These are phyloP conservation scores for Phytophthora lateralis DNA, from an alignment of 352 stramenopile genomes.

Conservation along the genomic window DNA sequence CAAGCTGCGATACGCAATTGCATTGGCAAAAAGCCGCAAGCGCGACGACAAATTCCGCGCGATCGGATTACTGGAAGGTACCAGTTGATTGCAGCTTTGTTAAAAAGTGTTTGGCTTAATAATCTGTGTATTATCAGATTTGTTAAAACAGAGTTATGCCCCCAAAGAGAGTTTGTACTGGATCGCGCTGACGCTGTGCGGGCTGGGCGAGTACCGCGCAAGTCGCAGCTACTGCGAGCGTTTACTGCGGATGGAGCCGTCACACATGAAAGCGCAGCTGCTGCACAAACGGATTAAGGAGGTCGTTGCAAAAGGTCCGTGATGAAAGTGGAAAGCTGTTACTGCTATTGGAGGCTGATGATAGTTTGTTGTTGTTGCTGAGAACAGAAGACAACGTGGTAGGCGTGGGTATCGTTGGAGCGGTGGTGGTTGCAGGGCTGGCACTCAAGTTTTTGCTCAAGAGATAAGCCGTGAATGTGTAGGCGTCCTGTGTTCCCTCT, in stretches of 20 bases:
- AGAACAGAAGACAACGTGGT: slow-evolving; percentile 62
- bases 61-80: slow-evolving; percentile 75
- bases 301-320: slow-evolving; percentile 56
- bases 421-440: slow-evolving; percentile 73
- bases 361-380: slow-evolving; percentile 3
- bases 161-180: slow-evolving; percentile 79
- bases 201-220: slow-evolving; percentile 67
- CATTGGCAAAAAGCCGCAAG: slow-evolving; percentile 78
- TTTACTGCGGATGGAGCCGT: slow-evolving; percentile 76
- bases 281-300: slow-evolving; percentile 83
- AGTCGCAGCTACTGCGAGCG: slow-evolving; percentile 77
- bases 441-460: slow-evolving; percentile 78
- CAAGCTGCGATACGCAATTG: slow-evolving; percentile 75
- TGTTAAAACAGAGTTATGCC: slow-evolving; percentile 58
- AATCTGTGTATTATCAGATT: slow-evolving; percentile 43
- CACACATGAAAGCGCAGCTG: slow-evolving; percentile 70
- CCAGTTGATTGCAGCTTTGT: neutral
- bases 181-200: slow-evolving; percentile 74
- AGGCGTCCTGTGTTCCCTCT: slow-evolving; percentile 5
- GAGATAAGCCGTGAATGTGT: slow-evolving; percentile 46
- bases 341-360: neutral
- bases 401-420: slow-evolving; percentile 68
- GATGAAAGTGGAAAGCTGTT: neutral
- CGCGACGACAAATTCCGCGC: slow-evolving; percentile 82
- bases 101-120: slow-evolving; percentile 4